Evolutionary conservation across 192 early-diverging fungal species (phyloP).

Genomic region (Chytriomyces sp.): DNA sequence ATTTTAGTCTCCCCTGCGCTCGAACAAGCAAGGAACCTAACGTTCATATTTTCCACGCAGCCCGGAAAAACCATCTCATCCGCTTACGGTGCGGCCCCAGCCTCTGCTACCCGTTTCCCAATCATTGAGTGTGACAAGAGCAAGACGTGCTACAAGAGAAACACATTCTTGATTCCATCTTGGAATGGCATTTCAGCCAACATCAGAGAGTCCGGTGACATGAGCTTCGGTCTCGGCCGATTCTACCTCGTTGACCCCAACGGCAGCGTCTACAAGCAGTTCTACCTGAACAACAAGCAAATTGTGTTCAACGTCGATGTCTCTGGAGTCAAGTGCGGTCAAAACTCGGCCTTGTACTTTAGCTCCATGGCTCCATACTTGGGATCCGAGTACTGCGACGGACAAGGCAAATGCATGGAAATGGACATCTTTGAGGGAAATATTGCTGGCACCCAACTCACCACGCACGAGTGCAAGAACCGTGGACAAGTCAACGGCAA

Average conservation of each 20-base stretch:
- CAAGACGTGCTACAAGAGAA: not conserved
- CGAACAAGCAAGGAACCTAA: too few relatives aligned
- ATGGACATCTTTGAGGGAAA: constrained; percentile 44
- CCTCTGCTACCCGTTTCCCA: not conserved
- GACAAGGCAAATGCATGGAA: constrained; percentile 46
- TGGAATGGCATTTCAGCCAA: not conserved
- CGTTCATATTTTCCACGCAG: not conserved
- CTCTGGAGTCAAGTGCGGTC: constrained; percentile 40
- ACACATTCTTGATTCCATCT: not conserved
- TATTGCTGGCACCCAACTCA: constrained; percentile 30
- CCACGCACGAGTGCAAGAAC: constrained; percentile 37
- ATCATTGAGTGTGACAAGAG: not conserved
- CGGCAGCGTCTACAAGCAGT: not conserved
- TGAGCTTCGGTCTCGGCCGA: not conserved
- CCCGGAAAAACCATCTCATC: not conserved
- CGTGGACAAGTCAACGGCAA: not conserved
- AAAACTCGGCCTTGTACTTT: constrained; percentile 52
- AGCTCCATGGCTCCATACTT: not conserved
- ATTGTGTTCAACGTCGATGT: constrained; percentile 43
- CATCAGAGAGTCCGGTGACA: not conserved
- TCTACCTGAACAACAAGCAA: constrained; percentile 26
- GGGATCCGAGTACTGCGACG: constrained; percentile 21
- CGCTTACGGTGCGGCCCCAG: not conserved
- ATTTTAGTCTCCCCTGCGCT: not conserved
- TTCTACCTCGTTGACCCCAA: not conserved